Conservation (phyloP, 192 early-diverging fungal genomes). For the Phlyctochytrium arcticum region DNA sequence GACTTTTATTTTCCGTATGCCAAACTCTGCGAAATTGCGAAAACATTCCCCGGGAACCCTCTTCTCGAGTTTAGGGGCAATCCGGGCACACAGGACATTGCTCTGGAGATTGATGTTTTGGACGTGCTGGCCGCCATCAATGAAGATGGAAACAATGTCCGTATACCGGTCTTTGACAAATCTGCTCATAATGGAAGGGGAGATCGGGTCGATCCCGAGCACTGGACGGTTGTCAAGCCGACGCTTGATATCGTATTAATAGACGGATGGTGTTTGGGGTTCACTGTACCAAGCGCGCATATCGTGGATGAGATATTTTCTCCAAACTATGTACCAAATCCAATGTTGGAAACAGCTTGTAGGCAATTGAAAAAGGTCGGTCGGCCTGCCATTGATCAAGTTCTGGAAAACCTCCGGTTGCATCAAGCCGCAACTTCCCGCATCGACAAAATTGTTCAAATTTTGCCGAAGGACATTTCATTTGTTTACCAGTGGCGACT, state of each 20-base stretch:
- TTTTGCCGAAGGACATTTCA: constrained; percentile 55
- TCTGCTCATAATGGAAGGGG: constrained; percentile 69
- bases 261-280: constrained; percentile 93
- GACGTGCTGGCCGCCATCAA: background rate
- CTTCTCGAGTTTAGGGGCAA: constrained; percentile 79
- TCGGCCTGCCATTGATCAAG: background rate
- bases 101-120: constrained; percentile 47
- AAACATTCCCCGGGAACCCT: constrained; percentile 51
- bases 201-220: constrained; percentile 56
- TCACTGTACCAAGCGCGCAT: constrained; percentile 19
- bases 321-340: background rate
- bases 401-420: background rate
- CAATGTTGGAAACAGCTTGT: background rate
- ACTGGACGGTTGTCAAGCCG: constrained; percentile 53
- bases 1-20: constrained; percentile 76
- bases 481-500: constrained; percentile 82
- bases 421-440: background rate
- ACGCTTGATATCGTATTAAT: constrained; percentile 80
- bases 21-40: constrained; percentile 57
- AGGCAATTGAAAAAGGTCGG: background rate
- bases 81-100: constrained; percentile 85
- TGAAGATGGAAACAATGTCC: background rate
- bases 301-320: background rate
- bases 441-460: constrained; percentile 67
- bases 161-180: constrained; percentile 81